These are phyloP conservation scores for Cardamine occulta DNA, from an alignment of 345 rosid species.

Conservation along the genomic window DNA sequence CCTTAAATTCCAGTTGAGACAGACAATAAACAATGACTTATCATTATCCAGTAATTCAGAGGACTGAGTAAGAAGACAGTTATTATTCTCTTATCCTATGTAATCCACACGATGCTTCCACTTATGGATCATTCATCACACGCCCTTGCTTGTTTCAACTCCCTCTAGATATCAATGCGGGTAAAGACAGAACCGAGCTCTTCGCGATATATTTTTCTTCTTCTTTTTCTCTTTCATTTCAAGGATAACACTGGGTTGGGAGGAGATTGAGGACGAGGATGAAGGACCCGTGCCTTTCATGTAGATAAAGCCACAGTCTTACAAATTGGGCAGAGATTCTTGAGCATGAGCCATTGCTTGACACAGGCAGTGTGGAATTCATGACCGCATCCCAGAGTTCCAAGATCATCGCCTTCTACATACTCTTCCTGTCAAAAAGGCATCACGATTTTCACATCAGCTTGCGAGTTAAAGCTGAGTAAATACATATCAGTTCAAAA, in stretches of 20 bases:
- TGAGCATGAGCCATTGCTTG: conserved; percentile 82
- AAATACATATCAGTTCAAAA: neutral
- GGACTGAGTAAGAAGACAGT: conserved; percentile 17
- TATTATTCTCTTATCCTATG: conserved; percentile 35
- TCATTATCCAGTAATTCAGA: conserved; percentile 21
- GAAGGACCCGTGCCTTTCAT: conserved; percentile 38
- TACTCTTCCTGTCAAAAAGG: conserved; percentile 72
- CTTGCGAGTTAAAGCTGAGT: conserved; percentile 5
- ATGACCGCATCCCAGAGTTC: conserved; percentile 82
- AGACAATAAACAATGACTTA: conserved; percentile 21
- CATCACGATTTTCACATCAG: conserved; percentile 23
- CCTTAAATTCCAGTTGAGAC: conserved; percentile 22
- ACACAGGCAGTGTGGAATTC: conserved; percentile 73
- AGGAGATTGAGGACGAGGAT: conserved; percentile 14
- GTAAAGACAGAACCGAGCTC: neutral
- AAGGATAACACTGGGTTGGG: neutral
- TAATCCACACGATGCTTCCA: conserved; percentile 27
- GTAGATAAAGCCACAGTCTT: conserved; percentile 71
- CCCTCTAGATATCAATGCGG: conserved; percentile 1
- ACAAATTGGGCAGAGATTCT: conserved; percentile 91
- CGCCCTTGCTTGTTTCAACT: conserved; percentile 17
- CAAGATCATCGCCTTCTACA: conserved; percentile 67
- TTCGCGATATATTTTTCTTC: neutral
- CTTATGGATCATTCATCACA: conserved; percentile 22
- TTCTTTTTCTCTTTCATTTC: neutral